Base-by-base conservation (phyloP, 2,329 filamentous ascomycete species). In the Curvularia lunata region DNA sequence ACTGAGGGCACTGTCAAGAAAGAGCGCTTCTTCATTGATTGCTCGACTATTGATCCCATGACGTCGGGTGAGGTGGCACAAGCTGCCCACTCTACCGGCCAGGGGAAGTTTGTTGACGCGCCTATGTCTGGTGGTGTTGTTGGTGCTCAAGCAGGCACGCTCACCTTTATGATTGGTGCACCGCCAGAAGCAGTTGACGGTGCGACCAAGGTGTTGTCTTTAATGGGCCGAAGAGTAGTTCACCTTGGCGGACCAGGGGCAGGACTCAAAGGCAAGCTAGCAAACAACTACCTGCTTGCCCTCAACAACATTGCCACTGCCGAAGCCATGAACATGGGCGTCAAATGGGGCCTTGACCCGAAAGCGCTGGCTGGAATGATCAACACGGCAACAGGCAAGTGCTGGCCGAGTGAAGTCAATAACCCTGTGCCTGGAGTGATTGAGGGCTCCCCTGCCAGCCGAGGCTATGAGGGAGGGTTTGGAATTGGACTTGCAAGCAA, bases 81-180 rank as follows among this genome's bases (percentile, higher is more conserved):
- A 59, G 83, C 84, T 23, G 88, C 96, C 1, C 85, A 82, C 56
- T 84, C 85, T 5, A 86, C 86, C 1, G 82, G 85, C 1, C 85
- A 89, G 72, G 91, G 91, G 52, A 84, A 83, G 51, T 97, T 98
- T 72, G 88, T 97, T 57, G 95, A 99, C 74, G 94, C 95, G 3
- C 95, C 95, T 43, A 97, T 99, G 89, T 98, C 94, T 0, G 95
- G 95, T 47, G 95, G 95, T 49, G 93, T 97, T 0, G 92, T 98
- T 5, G 95, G 94, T 42, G 95, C 95, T 10, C 83, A 87, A 5
- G 92, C 92, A 12, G 95, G 90, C 32, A 93, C 92, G 0, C 82
- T 99, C 56, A 97, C 93, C 0, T 99, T 99, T 76, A 98, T 99
- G 95, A 87, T 98, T 54, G 95, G 95, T 42, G 85, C 88, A 6